Conservation (phyloP, 2,329 filamentous ascomycete genomes). For the Colletotrichum endophyticum region DNA sequence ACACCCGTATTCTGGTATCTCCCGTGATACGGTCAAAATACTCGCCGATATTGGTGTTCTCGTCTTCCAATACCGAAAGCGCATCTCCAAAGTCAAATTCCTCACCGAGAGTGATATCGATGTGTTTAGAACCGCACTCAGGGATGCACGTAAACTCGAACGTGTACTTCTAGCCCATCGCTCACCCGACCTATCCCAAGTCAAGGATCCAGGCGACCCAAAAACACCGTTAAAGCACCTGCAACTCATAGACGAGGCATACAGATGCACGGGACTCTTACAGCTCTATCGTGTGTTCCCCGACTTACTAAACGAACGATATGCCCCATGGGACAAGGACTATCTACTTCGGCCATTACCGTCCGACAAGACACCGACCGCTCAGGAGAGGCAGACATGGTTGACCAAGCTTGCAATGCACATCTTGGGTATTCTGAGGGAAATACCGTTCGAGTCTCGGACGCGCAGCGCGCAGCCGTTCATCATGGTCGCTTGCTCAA, state of each 20-base stretch:
- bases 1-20: conserved; percentile 24
- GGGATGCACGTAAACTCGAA: conserved; percentile 22
- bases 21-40: conserved; percentile 16
- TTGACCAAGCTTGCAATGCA: conserved; percentile 23
- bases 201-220: conserved; percentile 20
- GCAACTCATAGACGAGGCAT: conserved; percentile 23
- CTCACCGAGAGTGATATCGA: conserved; percentile 23
- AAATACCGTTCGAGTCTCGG: conserved; percentile 17
- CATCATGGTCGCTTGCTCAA: conserved; percentile 20
- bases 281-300: conserved; percentile 28
- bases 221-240: conserved; percentile 22
- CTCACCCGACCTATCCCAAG: background rate
- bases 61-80: conserved; percentile 23
- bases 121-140: conserved; percentile 11
- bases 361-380: background rate
- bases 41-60: conserved; percentile 21
- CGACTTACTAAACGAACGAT: conserved; percentile 23
- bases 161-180: conserved; percentile 4
- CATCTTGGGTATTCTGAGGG: conserved; percentile 14
- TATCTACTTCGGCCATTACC: background rate
- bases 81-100: conserved; percentile 20
- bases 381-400: conserved; percentile 19
- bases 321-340: conserved; percentile 17
- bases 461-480: conserved; percentile 14
- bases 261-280: conserved; percentile 18